Evolutionary conservation across 345 rosid genomes (phyloP).

Genomic region (Cardiospermum halicacabum): DNA sequence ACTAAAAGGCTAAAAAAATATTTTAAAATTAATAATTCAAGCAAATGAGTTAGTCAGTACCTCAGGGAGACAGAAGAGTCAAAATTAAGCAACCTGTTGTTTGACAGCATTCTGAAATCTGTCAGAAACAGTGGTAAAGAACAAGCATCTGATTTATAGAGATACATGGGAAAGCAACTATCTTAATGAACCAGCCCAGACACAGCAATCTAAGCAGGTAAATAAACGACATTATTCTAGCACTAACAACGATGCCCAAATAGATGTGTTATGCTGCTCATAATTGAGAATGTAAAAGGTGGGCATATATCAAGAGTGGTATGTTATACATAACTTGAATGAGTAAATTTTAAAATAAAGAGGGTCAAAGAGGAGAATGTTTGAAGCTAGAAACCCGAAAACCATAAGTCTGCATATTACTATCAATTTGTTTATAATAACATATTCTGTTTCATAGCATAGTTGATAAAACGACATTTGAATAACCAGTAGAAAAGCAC

Average conservation of each 20-base stretch:
- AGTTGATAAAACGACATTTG: neutral
- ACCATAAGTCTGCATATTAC: neutral
- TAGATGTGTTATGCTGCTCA: neutral
- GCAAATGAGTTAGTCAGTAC: conserved; percentile 6
- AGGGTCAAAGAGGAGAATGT: neutral
- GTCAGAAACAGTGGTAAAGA: neutral
- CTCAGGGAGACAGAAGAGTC: conserved; percentile 13
- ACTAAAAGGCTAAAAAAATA: conserved; percentile 16
- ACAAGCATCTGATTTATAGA: neutral
- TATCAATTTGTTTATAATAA: neutral
- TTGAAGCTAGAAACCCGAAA: neutral
- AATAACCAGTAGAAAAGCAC: too few relatives aligned
- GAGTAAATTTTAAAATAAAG: neutral
- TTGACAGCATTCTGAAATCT: conserved; percentile 6
- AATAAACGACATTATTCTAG: conserved; percentile 19
- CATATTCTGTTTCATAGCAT: neutral
- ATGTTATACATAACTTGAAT: too few relatives aligned
- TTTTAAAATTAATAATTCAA: conserved; percentile 8
- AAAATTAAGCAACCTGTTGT: conserved; percentile 16
- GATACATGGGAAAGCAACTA: conserved; percentile 13
- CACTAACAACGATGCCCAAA: conserved; percentile 14
- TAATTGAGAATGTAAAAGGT: neutral
- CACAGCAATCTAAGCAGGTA: too few relatives aligned
- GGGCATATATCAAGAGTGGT: too few relatives aligned
- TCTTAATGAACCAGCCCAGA: too few relatives aligned